Conservation (phyloP, 192 early-diverging fungal species). For the Coemansia sp. region DNA sequence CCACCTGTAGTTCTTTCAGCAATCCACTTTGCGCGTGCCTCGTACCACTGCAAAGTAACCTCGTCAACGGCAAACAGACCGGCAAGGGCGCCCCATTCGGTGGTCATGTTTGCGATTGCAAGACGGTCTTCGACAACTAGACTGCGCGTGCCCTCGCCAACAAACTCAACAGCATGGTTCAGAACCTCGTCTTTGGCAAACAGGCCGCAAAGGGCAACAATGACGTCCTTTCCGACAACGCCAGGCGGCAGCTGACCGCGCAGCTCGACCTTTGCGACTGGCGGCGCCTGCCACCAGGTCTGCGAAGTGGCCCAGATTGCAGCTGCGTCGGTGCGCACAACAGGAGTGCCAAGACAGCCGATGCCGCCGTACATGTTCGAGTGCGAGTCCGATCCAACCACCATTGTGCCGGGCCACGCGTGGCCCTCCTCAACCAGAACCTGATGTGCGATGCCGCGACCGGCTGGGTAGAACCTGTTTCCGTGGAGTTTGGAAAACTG, state of each 20-base stretch:
- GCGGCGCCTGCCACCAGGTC: constrained; percentile 99
- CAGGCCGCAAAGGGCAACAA: constrained; percentile 88
- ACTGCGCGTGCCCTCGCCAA: constrained; percentile 61
- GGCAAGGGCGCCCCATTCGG: constrained; percentile 98
- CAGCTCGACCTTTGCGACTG: constrained; percentile 88
- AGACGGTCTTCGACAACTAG: constrained; percentile 87
- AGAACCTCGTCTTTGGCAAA: constrained; percentile 95
- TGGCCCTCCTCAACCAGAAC: constrained; percentile 97
- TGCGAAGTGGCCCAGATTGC: constrained; percentile 97
- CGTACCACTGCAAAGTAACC: constrained; percentile 69
- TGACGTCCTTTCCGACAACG: constrained; percentile 96
- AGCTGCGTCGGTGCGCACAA: constrained; percentile 97
- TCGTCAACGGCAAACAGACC: constrained; percentile 95
- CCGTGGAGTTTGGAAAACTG: constrained; percentile 77
- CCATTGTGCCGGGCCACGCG: constrained; percentile 89
- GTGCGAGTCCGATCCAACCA: constrained; percentile 97
- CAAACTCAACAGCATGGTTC: constrained; percentile 96
- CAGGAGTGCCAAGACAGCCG: constrained; percentile 91
- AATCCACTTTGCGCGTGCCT: constrained; percentile 55
- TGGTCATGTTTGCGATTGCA: constrained; percentile 99
- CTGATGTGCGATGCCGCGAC: constrained; percentile 97
- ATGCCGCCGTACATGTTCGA: constrained; percentile 99
- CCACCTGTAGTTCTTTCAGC: background rate
- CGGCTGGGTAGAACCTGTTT: constrained; percentile 93
- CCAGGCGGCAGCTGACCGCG: constrained; percentile 72